These are phyloP conservation scores for Pouteria glomerata DNA, from an alignment of 148 eudicot genomes.

Conservation along the genomic window DNA sequence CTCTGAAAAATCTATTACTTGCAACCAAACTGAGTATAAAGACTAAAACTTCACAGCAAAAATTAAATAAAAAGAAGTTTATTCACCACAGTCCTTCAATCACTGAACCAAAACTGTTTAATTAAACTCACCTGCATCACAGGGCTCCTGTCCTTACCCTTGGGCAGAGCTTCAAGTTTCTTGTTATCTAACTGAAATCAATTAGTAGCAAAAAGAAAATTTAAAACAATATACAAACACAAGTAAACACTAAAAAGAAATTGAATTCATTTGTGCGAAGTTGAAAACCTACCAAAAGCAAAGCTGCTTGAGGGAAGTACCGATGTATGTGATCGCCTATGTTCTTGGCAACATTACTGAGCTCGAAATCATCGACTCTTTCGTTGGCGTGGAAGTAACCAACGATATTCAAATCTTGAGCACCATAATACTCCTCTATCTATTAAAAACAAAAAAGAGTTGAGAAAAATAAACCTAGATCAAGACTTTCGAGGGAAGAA, in stretches of 20 bases:
- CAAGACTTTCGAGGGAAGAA: not conserved
- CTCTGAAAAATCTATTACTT: too few relatives aligned
- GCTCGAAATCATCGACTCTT: conserved; percentile 75
- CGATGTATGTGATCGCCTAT: conserved; percentile 77
- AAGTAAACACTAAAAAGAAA: not conserved
- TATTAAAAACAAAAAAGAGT: conserved; percentile 15
- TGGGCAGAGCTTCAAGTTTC: conserved; percentile 54
- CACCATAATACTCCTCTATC: conserved; percentile 79
- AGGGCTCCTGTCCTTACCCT: conserved; percentile 60
- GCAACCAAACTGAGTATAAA: too few relatives aligned
- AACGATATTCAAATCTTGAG: conserved; percentile 76
- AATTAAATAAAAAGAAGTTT: too few relatives aligned
- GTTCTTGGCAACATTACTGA: conserved; percentile 65
- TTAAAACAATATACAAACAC: not conserved
- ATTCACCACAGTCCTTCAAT: too few relatives aligned
- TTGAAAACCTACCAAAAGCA: conserved; percentile 56
- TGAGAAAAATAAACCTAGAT: not conserved
- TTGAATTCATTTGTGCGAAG: not conserved
- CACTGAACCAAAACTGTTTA: too few relatives aligned
- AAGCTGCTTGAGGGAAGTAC: conserved; percentile 70
- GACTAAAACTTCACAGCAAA: too few relatives aligned
- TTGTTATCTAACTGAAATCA: conserved; percentile 65
- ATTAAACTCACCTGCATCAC: conserved; percentile 59
- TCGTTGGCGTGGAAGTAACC: conserved; percentile 94
- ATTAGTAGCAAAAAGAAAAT: too few relatives aligned